phyloP scores from a whole-genome alignment of 1,139 yeast genomes.

The Entelexis paramagnoliae region DNA sequence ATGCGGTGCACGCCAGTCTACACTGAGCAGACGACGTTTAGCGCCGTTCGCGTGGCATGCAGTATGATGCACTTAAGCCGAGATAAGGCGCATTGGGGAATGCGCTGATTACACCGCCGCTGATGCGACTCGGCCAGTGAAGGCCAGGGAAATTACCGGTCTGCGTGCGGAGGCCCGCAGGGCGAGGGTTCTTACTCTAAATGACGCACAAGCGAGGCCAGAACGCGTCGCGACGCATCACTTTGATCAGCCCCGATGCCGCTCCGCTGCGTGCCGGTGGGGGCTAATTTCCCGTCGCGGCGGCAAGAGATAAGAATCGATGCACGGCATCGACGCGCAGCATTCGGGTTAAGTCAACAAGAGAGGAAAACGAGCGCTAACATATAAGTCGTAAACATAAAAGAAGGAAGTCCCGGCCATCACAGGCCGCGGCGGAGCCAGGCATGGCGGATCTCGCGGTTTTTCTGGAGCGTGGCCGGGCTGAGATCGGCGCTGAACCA shows the following conservation, averaged over 20 bases:
- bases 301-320: neutral
- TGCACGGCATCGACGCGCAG: no score
- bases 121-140: neutral
- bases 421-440: slow-evolving; percentile 13
- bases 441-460: slow-evolving; percentile 9
- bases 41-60: slow-evolving; percentile 3
- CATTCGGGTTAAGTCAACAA: no score
- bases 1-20: neutral
- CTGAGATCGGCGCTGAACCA: neutral
- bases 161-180: neutral
- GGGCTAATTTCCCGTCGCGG: neutral
- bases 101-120: neutral
- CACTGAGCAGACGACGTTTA: neutral
- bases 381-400: no score
- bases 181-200: neutral
- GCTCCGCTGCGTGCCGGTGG: neutral
- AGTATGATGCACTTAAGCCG: neutral
- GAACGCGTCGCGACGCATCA: neutral
- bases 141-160: neutral
- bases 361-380: neutral
- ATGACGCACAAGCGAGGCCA: neutral
- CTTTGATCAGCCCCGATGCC: neutral
- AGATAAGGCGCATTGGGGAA: neutral
- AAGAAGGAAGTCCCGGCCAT: no score
- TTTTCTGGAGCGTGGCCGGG: neutral